Evolutionary conservation across 2,329 filamentous ascomycete genomes (phyloP), one percentile per base, ranked within the genome.

Genomic region (Paracorniculantispora psalliotae): DNA sequence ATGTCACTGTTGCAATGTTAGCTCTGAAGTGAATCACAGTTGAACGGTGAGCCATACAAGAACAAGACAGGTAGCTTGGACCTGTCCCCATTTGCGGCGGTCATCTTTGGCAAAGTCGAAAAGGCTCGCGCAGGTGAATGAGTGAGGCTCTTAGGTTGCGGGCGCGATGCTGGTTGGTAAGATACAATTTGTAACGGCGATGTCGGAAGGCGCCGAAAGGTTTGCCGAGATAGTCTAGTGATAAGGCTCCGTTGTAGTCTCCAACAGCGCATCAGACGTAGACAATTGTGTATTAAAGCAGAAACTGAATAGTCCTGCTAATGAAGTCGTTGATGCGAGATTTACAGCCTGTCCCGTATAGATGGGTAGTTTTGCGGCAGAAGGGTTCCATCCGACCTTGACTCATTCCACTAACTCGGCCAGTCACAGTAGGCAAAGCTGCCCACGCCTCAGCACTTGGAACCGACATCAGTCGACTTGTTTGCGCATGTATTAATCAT

Each of bases 1-100:
- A 99, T 97, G 71, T 99, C 94, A 70, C 97, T 97, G 15, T 35
- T 8, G 50, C 52, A 13, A 17, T 19, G 23, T 46, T 39, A 55
- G 46, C 26, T 6, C 28, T n/a, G 3, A 1, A 17, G 30, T 33
- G 13, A 46, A 6, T 12, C 7, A 12, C 7, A 28, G 23, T 12
- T 52, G 48, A n/a, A 49, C 7, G n/a, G 15, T 21, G 28, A 17
- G 4, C 43, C 72, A 44, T 62, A 78, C 76, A 78, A 78, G 69
- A 78, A 78, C 35, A 78, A 64, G 10, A 78, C 75, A 55, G 74
- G 73, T 62, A 74, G 77, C 49, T 62, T 61, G 57, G 68, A 41
- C 39, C 58, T 62, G 44, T 67, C 67, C 56, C 73, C 73, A 52
- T 74, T 77, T 25, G 69, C 67, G 58, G 67, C 67, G 37, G 67